Conservation (phyloP, 2,329 filamentous ascomycete genomes). For the Clarireedia homoeocarpa region DNA sequence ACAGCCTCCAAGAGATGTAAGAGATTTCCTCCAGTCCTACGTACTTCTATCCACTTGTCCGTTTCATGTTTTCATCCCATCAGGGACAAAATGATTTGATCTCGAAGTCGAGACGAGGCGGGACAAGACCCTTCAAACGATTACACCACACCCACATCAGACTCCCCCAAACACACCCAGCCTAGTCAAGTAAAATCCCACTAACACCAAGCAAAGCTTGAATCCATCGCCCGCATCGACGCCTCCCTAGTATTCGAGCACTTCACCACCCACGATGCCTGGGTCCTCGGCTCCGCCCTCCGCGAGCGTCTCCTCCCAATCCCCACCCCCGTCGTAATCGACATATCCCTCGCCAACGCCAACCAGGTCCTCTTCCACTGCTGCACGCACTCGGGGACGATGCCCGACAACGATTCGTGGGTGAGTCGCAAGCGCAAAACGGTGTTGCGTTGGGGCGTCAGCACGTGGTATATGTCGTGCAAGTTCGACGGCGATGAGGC, state of each 20-base stretch:
- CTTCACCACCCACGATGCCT: constrained; percentile 59
- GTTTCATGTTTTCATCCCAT: background rate
- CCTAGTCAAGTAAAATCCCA: background rate
- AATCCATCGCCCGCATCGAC: constrained; percentile 26
- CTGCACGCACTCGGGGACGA: constrained; percentile 56
- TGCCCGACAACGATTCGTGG: constrained; percentile 66
- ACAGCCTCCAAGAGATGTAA: constrained; percentile 8
- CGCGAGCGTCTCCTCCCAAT: constrained; percentile 53
- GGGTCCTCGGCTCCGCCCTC: constrained; percentile 56
- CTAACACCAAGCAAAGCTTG: constrained; percentile 21
- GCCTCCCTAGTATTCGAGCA: constrained; percentile 26
- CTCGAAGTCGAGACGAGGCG: too few species aligned
- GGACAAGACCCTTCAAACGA: too few species aligned
- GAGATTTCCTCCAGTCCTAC: background rate
- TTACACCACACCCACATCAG: too few species aligned
- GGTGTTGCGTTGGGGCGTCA: constrained; percentile 62
- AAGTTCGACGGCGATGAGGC: constrained; percentile 58
- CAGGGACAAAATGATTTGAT: background rate
- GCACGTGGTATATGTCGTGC: constrained; percentile 63
- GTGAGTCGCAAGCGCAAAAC: constrained; percentile 63
- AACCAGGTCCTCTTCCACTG: constrained; percentile 62
- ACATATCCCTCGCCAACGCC: constrained; percentile 52
- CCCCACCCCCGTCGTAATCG: constrained; percentile 49
- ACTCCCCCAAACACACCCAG: too few species aligned
- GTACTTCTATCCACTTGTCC: background rate